A percentile compares a stretch with the other conserved stretches of the same genome.
Evolutionary conservation across 768 basidiomycete species (phyloP).

Genomic region (Dioszegia hungarica): DNA sequence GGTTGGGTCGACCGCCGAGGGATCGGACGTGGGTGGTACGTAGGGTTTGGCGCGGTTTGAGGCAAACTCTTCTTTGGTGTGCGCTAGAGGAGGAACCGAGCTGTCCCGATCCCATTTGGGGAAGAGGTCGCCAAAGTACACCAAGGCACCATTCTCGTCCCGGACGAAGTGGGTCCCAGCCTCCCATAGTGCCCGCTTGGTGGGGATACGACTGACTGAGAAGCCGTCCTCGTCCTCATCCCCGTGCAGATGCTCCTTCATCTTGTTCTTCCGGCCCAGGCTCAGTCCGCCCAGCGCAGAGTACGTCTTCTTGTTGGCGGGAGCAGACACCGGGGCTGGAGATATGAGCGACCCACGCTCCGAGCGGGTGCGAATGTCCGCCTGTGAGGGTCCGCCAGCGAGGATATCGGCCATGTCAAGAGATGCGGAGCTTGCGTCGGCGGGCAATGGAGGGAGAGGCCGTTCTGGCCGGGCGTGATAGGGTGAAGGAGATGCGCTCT

Average conservation of each 20-base stretch:
- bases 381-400: not conserved
- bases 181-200: conserved; percentile 33
- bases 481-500: no score
- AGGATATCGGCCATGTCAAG: not conserved
- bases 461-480: no score
- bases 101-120: conserved; percentile 11
- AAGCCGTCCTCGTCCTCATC: conserved; percentile 31
- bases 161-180: conserved; percentile 41
- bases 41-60: not conserved
- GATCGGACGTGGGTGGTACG: not conserved
- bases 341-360: not conserved
- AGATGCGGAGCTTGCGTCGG: not conserved
- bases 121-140: conserved; percentile 38
- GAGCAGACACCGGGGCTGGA: not conserved
- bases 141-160: conserved; percentile 36
- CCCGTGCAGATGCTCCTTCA: not conserved
- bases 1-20: not conserved
- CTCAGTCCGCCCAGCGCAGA: not conserved
- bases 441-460: not conserved
- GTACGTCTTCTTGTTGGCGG: not conserved
- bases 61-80: not conserved
- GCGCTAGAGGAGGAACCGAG: not conserved
- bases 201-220: conserved; percentile 31
- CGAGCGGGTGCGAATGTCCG: not conserved
- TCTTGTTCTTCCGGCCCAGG: not conserved